Evolutionary conservation across 805 yeast species (phyloP), one percentile per base, ranked within the genome.

Genomic region (Teunomyces atbi): DNA sequence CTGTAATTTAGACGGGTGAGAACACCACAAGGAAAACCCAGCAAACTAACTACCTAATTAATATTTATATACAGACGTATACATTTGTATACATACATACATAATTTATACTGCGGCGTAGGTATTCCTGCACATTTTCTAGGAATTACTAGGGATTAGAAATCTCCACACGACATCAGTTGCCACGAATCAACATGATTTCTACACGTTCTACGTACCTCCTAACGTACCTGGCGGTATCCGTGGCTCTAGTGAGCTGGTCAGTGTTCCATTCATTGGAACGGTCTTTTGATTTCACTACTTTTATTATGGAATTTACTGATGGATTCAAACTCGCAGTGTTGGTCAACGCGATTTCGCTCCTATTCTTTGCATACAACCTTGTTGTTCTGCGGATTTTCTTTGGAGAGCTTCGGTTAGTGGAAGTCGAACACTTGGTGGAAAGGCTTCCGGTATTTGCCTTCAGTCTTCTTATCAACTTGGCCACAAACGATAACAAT

Each of bases 361-460:
- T 47, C 13, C 10, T 56, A 4, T 57, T 60, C 38, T 42, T 62
- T 11, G 49, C 58, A 8, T 26, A 58, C 11, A 57, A 57, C n/a
- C 78, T 79, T 51, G 35, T 74, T 6, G 51, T 83, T 0, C 85
- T 83, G 41, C 51, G 64, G 21, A 1, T 82, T 0, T 55, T 89
- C 30, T 89, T 90, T 68, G 96, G 96, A 0, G 82, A 81, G 46
- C 67, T 92, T 44, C 72, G 96, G 46, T 65, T 82, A 12, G 74
- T 86, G 28, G 99, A 92, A 61, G 64, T 77, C 44, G 96, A 91
- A 54, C 91, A 86, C 58, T 52, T 72, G 34, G 52, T 65, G 3
- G 76, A 71, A 35, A 58, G 50, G 23, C 44, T 71, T 21, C 76
- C 76, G 1, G 52, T 66, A 26, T 66, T 59, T 37, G 54, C 61